Base-by-base conservation (phyloP, 1,139 yeast genomes). In the Entelexis paramagnoliae region DNA sequence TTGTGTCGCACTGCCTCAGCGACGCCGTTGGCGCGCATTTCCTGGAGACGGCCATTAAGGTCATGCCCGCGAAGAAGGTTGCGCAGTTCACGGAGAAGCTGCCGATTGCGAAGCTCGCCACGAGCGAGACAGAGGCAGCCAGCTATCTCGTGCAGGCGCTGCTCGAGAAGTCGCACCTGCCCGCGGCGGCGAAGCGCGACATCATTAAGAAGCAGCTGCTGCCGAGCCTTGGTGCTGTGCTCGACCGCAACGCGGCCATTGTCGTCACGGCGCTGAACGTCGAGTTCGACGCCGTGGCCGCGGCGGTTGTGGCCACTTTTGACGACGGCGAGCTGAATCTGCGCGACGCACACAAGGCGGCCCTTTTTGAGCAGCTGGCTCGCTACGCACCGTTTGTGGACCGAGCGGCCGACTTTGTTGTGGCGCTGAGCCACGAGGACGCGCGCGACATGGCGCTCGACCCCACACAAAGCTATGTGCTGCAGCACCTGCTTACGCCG, bases 1-100 rank as follows among this genome's bases (percentile, higher is more conserved):
- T 83, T 65, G 82, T 88, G 39, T 96, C 88, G 64, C 84, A 84
- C 63, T 72, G 89, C 53, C 69, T 89, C 49, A 81, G 93, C 7
- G 96, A 89, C 63, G 74, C 95, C 0, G 87, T 88, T 16, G 98
- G 97, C 0, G 83, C 95, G 1, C 96, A 88, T 68, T 88, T 89
- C 69, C 72, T 89, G 41, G 89, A 89, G 66, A 75, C 81, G 19
- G 76, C 80, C 22, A 72, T 89, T 50, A 78, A 76, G 48, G 78
- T 76, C 51, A 83, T 83, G 48, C 80, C 93, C 59, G 68, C 77
- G 55, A 81, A 79, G 59, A 79, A 79, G 62, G 77, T 83, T 43
- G 84, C 81, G 60, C 76, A 95, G 60, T 68, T 89, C 49, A 86
- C 81, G 68, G 72, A 70, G 48, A 65, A 78, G 11, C 29, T 88